Percentiles rank a stretch among this genome's conserved stretches.
Conservation (phyloP, 2,329 filamentous ascomycete genomes). For the Fusarium subglutinans region DNA sequence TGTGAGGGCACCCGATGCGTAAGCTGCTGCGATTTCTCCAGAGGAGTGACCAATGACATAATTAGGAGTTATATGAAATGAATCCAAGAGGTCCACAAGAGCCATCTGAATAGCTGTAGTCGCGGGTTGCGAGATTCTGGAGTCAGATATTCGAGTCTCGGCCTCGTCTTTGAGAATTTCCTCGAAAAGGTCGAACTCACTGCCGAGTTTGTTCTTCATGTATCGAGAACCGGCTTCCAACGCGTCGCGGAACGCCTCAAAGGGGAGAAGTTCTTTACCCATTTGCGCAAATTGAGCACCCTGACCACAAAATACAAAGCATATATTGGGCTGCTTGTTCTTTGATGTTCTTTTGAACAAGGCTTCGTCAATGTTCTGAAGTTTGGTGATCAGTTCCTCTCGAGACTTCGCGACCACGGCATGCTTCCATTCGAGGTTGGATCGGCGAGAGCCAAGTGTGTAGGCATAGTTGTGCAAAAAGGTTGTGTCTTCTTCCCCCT, state of each 20-base stretch:
- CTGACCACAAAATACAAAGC: slow-evolving; percentile 57
- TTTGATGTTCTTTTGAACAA: slow-evolving; percentile 38
- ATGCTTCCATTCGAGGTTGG: slow-evolving; percentile 55
- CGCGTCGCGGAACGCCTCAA: slow-evolving; percentile 53
- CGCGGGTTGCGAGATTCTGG: slow-evolving; percentile 53
- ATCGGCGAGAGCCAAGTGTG: slow-evolving; percentile 57
- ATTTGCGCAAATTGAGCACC: slow-evolving; percentile 55
- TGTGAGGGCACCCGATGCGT: slow-evolving; percentile 50
- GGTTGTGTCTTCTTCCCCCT: not conserved
- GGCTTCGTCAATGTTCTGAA: slow-evolving; percentile 33
- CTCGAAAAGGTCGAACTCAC: slow-evolving; percentile 47
- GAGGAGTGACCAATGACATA: slow-evolving; percentile 57
- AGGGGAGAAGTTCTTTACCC: slow-evolving; percentile 53
- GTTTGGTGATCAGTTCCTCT: slow-evolving; percentile 46
- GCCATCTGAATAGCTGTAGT: slow-evolving; percentile 56
- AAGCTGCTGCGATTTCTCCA: slow-evolving; percentile 58
- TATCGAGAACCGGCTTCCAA: slow-evolving; percentile 49
- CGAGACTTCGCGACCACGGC: slow-evolving; percentile 49
- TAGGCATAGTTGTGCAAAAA: slow-evolving; percentile 56
- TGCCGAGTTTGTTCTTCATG: slow-evolving; percentile 43
- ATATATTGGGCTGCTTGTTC: slow-evolving; percentile 45
- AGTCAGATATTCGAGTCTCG: slow-evolving; percentile 45
- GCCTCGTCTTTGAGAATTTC: slow-evolving; percentile 47
- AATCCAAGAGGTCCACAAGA: slow-evolving; percentile 51
- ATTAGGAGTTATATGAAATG: slow-evolving; percentile 46